Evolutionary conservation across 2,329 filamentous ascomycete species (phyloP).

Genomic region (Phyllachora maydis): DNA sequence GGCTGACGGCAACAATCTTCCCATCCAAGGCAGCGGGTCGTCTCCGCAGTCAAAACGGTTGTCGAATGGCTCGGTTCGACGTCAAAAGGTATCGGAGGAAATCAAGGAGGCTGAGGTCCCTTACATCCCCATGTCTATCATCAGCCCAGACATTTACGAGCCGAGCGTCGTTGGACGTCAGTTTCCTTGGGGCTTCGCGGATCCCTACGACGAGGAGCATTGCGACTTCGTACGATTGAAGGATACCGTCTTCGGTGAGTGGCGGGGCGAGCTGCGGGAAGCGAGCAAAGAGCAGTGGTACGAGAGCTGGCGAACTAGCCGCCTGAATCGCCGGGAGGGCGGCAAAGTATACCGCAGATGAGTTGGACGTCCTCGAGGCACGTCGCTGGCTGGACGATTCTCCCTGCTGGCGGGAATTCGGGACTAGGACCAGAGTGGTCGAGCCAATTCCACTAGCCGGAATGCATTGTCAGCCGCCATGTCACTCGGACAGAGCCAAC

Average conservation of each 20-base stretch:
- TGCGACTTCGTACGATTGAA: constrained; percentile 87
- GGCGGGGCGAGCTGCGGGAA: constrained; percentile 78
- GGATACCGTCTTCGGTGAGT: constrained; percentile 82
- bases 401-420: too few species aligned
- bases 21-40: constrained; percentile 8
- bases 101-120: constrained; percentile 33
- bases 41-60: constrained; percentile 19
- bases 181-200: constrained; percentile 94
- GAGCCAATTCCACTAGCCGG: too few species aligned
- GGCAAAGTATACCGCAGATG: constrained; percentile 14
- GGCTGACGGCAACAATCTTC: constrained; percentile 15
- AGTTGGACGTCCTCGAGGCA: background rate
- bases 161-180: constrained; percentile 59
- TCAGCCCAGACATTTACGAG: constrained; percentile 85
- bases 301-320: constrained; percentile 74
- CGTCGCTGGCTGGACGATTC: too few species aligned
- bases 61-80: constrained; percentile 22
- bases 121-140: constrained; percentile 73
- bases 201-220: constrained; percentile 77
- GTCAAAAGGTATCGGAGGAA: constrained; percentile 22
- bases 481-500: too few species aligned
- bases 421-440: too few species aligned
- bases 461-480: too few species aligned
- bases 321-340: constrained; percentile 34
- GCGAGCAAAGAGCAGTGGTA: constrained; percentile 88